Base-by-base conservation (phyloP, 2,329 filamentous ascomycete genomes). In the Berkeleyomyces rouxiae region DNA sequence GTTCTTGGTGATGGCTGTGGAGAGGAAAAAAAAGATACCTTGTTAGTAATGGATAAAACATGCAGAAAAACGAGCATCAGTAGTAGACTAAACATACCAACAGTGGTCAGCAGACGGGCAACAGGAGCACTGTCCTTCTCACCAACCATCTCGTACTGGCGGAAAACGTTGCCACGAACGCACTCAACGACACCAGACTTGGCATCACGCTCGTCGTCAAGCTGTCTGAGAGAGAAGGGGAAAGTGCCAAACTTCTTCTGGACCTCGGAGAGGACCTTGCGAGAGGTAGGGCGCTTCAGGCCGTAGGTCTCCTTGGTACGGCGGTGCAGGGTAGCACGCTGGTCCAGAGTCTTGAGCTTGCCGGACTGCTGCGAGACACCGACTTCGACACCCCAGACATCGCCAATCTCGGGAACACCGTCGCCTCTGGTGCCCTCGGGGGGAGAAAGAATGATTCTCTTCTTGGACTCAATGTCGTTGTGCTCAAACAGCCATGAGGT, bases 381-480 rank as follows among this genome's bases (percentile, higher is more conserved):
- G 72, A 96, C 84, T 80, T 99, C 93, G 62, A 99, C 89, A 75
- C 93, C 93, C 93, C 93, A 99, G 66, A 95, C 91, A 73, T 99
- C 93, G 68, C 89, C 87, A 63, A 95, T 77, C 71, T 95, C 92
- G 64, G 93, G 88, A 64, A 84, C 75, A 71, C 93, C 93, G 66
- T 99, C 93, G 63, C 92, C 92, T 78, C 90, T 95, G 72, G 87
- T 84, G 67, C 89, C 89, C 70, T 96, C 90, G 60, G 85, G 82
- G 42, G 90, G 88, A 33, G 90, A 82, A 64, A 99, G 79, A 68
- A 99, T 93, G 71, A 99, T 96, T 84, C 96, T 97, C 85, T 96
- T 96, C 80, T 87, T 73, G 70, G 88, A 88, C 79, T 99, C 93
- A 67, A 99, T 97, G 76, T 99, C 93, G 76, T 97, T 96, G 74